These are phyloP conservation scores for Neohortaea acidophila DNA, from an alignment of 495 filamentous ascomycete genomes.

Conservation along the genomic window DNA sequence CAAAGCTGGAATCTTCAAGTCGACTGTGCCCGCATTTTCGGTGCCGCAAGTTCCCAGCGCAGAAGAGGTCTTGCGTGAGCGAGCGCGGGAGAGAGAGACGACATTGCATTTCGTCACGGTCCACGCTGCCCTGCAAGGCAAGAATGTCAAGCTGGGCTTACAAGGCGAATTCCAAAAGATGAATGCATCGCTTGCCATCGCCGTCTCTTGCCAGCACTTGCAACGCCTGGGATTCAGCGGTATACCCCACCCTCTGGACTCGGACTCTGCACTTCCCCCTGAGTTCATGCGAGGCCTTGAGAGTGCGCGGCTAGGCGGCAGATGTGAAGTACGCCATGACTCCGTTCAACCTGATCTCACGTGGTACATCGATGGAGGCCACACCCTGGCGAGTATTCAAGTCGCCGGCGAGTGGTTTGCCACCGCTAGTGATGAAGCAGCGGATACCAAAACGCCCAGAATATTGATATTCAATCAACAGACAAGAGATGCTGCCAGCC, in stretches of 20 bases:
- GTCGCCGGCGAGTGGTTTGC: conserved; percentile 72
- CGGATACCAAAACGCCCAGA: conserved; percentile 20
- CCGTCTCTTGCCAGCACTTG: conserved; percentile 49
- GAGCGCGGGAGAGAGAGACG: conserved; percentile 53
- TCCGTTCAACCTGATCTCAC: conserved; percentile 35
- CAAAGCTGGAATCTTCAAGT: conserved; percentile 85
- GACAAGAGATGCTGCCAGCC: conserved; percentile 52
- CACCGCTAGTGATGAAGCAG: background rate
- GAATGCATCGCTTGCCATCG: conserved; percentile 73
- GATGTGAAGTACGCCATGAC: conserved; percentile 65
- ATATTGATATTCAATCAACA: conserved; percentile 95
- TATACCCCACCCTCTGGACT: conserved; percentile 10
- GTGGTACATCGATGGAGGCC: conserved; percentile 88
- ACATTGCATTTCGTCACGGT: conserved; percentile 43
- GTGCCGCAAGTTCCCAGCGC: conserved; percentile 54
- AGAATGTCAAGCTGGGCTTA: conserved; percentile 52
- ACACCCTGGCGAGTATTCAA: conserved; percentile 76
- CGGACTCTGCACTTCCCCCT: conserved; percentile 38
- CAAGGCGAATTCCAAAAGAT: conserved; percentile 68
- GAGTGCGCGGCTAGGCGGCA: conserved; percentile 57
- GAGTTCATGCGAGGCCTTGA: conserved; percentile 64
- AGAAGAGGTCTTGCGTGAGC: conserved; percentile 48
- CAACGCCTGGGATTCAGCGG: conserved; percentile 17
- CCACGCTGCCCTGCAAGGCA: conserved; percentile 44
- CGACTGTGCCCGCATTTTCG: conserved; percentile 51